phyloP scores from a whole-genome alignment of 306 rosid species.

The Trifolium repens region DNA sequence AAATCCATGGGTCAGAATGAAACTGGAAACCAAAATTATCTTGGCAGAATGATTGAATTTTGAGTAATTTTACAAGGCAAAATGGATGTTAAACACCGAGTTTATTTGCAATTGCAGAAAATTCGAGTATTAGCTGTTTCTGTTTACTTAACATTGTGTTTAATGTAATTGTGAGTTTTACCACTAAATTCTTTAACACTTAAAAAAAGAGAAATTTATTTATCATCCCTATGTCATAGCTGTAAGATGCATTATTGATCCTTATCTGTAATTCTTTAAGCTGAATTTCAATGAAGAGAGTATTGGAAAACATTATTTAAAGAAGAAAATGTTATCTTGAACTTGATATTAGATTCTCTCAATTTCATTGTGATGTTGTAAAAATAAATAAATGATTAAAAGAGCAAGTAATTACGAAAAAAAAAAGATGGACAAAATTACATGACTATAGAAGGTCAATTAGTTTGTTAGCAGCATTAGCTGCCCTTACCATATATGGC shows the following conservation, averaged over 20 bases:
- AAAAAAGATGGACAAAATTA: no score
- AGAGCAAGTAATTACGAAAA: neutral
- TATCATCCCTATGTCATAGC: neutral
- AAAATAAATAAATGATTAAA: neutral
- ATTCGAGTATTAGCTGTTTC: neutral
- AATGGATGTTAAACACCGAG: neutral
- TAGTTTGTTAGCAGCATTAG: no score
- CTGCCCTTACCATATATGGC: no score
- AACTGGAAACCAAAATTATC: no score
- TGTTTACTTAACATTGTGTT: neutral
- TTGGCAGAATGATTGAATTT: conserved; percentile 1
- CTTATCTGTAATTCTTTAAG: neutral
- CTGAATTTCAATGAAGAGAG: neutral
- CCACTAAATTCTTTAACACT: no score
- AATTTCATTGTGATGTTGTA: neutral
- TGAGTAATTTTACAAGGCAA: neutral
- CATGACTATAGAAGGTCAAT: no score
- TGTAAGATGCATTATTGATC: neutral
- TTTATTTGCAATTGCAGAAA: neutral
- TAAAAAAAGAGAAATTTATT: no score
- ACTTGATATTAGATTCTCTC: neutral
- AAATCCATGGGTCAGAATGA: neutral
- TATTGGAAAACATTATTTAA: neutral
- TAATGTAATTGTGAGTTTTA: neutral
- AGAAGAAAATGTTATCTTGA: neutral